Evolutionary conservation across 805 yeast species (phyloP), one percentile per base, ranked within the genome.

Genomic region (Myxozyma geophila): DNA sequence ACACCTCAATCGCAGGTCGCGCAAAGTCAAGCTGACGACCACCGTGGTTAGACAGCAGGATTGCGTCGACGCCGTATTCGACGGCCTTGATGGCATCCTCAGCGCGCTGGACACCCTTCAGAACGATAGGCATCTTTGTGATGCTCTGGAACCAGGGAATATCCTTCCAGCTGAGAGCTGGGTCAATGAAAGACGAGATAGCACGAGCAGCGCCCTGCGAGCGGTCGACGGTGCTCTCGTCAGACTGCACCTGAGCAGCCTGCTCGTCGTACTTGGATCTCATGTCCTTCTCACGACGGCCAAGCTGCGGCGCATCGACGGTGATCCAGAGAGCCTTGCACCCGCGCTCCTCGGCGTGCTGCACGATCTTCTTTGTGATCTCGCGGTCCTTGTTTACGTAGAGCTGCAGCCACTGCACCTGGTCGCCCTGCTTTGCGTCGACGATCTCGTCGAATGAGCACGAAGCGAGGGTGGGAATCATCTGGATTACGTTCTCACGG

Each of bases 401-500:
- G 56, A 92, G 79, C 76, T 92, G 97, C 75, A 85, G 85, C 97
- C 97, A 92, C 74, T 90, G 92, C 8, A 87, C 81, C 74, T 92
- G 97, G 46, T 80, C 81, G 13, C 83, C 85, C 1, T 76, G 77
- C 37, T 88, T 86, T 5, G 87, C 89, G 62, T 84, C 90, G 2
- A 87, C 84, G 65, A 92, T 89, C 74, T 92, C 98, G 70, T 91
- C 95, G 67, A 90, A 82, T 1, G 96, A 86, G 74, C 92, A 90
- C 6, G 96, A 89, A 0, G 98, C 93, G 70, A 91, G 80, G 1
- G 97, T 92, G 5, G 97, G 92, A 62, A 92, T 87, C 98, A 92
- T 92, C 76, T 92, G 98, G 61, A 88, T 85, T 39, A 87, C 80
- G 50, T 80, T 85, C 60, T 89, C 88, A 61, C 82, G 80, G 47